A percentile compares a stretch with the other conserved stretches of the same genome.
phyloP scores from a whole-genome alignment of 2,329 filamentous ascomycete genomes.

The Hymenoscyphus occultus region DNA sequence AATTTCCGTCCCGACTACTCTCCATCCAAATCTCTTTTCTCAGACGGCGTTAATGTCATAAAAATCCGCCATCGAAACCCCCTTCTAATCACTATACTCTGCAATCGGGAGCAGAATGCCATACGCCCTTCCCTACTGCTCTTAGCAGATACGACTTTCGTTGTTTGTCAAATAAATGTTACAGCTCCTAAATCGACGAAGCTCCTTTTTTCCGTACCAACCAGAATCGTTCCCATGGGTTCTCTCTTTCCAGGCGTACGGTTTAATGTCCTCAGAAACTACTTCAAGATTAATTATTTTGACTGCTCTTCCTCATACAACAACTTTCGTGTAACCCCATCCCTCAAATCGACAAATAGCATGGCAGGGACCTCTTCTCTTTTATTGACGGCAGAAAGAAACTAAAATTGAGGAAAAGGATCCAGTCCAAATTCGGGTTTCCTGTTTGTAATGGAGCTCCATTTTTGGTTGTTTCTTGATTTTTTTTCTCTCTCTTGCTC shows the following conservation, averaged over 20 bases:
- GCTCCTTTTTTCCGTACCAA: not conserved
- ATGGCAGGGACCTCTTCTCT: constrained; percentile 24
- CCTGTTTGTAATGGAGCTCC: constrained; percentile 19
- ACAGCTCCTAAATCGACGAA: constrained; percentile 8
- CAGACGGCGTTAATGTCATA: constrained; percentile 27
- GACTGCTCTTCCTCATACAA: constrained; percentile 21
- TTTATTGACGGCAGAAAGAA: constrained; percentile 19
- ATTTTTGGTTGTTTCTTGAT: not conserved
- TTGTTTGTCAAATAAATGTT: constrained; percentile 31
- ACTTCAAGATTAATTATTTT: constrained; percentile 34
- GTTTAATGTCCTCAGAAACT: constrained; percentile 28
- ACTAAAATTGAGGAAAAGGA: constrained; percentile 21
- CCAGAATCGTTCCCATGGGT: not conserved
- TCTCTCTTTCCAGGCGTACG: constrained; percentile 19
- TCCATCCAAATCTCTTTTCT: constrained; percentile 14
- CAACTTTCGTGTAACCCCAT: not conserved
- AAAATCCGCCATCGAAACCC: constrained; percentile 24
- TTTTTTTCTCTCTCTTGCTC: no score
- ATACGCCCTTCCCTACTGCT: constrained; percentile 27
- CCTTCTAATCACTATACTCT: constrained; percentile 30
- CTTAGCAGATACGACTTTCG: constrained; percentile 30
- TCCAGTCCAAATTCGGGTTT: constrained; percentile 14
- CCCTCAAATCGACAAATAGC: constrained; percentile 8
- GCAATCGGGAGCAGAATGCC: constrained; percentile 22
- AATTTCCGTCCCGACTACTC: constrained; percentile 8